Evolutionary conservation across 1,139 yeast genomes (phyloP).

Genomic region (Schizosaccharomyces versatilis): DNA sequence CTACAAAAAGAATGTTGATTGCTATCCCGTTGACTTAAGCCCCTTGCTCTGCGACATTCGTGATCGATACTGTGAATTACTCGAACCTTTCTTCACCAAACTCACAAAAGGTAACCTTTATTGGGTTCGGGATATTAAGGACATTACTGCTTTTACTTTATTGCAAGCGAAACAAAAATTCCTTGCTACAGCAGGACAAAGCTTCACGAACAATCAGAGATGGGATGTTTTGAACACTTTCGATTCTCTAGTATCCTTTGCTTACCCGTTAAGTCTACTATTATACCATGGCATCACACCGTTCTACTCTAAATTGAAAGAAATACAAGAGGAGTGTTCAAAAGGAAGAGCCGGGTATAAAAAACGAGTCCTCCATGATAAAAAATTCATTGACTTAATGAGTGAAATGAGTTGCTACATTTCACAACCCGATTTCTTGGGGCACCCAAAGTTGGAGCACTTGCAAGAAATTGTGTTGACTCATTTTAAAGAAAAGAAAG

Average conservation of each 20-base stretch:
- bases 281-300: conserved; percentile 66
- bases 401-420: conserved; percentile 26
- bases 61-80: conserved; percentile 34
- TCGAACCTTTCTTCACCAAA: conserved; percentile 37
- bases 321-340: conserved; percentile 15
- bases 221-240: conserved; percentile 10
- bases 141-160: conserved; percentile 49
- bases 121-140: conserved; percentile 40
- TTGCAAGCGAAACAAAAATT: conserved; percentile 42
- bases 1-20: conserved; percentile 43
- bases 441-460: conserved; percentile 49
- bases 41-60: conserved; percentile 32
- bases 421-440: conserved; percentile 24
- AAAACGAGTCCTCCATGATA: conserved; percentile 35
- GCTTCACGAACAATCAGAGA: not conserved
- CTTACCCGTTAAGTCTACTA: conserved; percentile 31
- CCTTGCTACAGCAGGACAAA: conserved; percentile 12
- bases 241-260: conserved; percentile 48
- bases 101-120: conserved; percentile 45
- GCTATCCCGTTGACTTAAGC: conserved; percentile 33
- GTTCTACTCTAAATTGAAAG: conserved; percentile 32
- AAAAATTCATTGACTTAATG: conserved; percentile 27
- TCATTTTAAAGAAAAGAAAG: conserved; percentile 15
- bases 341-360: conserved; percentile 37
- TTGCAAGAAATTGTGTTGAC: conserved; percentile 11